Conservation (phyloP, 2,329 filamentous ascomycete genomes). For the Scopulariopsis brevicaulis region DNA sequence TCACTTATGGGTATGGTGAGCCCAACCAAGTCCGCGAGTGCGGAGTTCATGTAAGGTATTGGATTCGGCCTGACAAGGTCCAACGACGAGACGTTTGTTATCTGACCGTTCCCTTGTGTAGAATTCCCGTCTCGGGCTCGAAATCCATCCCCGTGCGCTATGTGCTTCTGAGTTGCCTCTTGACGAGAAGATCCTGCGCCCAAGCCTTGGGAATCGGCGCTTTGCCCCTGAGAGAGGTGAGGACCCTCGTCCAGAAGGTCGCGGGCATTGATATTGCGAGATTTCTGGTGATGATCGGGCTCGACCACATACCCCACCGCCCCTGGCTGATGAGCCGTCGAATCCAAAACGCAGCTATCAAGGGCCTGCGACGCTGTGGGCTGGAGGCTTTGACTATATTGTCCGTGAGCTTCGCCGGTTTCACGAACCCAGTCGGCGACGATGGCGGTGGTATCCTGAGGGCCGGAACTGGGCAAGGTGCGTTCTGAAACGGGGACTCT, state of each 20-base stretch:
- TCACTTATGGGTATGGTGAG: constrained; percentile 8
- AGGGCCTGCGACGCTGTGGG: not conserved
- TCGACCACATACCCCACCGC: not conserved
- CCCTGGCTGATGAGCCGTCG: not conserved
- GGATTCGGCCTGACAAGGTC: not conserved
- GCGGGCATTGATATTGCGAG: too few species aligned
- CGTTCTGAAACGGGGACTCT: not conserved
- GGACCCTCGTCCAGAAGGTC: too few species aligned
- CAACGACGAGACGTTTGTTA: not conserved
- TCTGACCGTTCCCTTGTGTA: not conserved
- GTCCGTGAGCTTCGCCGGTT: not conserved
- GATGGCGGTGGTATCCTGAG: not conserved
- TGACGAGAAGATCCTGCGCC: not conserved
- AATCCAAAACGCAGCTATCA: not conserved
- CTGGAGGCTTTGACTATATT: not conserved
- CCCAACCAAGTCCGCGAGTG: not conserved
- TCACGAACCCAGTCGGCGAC: not conserved
- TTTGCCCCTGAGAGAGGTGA: too few species aligned
- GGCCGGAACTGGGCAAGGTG: not conserved
- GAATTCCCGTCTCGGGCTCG: not conserved
- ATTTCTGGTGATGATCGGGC: too few species aligned
- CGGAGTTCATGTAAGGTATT: not conserved
- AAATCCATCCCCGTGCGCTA: not conserved
- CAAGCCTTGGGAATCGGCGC: too few species aligned
- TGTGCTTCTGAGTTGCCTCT: not conserved